Conservation (phyloP, 805 yeast species). For the Suhomyces emberorum region DNA sequence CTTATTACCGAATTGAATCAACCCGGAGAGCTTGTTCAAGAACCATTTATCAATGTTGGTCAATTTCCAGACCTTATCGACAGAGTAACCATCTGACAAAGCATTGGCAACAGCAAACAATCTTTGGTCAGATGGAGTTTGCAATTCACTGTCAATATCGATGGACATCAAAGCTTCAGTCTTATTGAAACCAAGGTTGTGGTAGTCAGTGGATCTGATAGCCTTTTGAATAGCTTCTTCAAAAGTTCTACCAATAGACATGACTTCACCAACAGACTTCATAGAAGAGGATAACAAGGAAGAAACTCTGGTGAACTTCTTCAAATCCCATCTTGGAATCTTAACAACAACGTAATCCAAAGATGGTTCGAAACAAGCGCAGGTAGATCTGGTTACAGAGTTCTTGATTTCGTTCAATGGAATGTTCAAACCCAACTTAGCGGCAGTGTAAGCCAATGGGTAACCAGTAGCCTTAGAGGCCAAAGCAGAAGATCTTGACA, state of each 20-base stretch:
- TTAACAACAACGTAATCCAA: conserved; percentile 94
- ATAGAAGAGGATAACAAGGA: conserved; percentile 84
- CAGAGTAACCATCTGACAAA: conserved; percentile 80
- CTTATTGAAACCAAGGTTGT: conserved; percentile 88
- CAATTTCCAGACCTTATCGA: conserved; percentile 85
- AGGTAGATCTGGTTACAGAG: conserved; percentile 89
- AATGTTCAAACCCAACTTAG: conserved; percentile 89
- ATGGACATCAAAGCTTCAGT: conserved; percentile 84
- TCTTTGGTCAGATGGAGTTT: conserved; percentile 97
- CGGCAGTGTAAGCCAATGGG: conserved; percentile 97
- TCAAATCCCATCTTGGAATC: conserved; percentile 98
- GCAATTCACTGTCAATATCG: conserved; percentile 89
- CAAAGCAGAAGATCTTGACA: conserved; percentile 96
- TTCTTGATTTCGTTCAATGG: conserved; percentile 89
- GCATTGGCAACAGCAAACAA: conserved; percentile 97
- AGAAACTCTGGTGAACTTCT: conserved; percentile 91
- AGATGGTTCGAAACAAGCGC: conserved; percentile 97
- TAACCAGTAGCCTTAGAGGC: conserved; percentile 99
- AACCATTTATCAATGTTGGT: conserved; percentile 97
- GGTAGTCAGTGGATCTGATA: conserved; percentile 92
- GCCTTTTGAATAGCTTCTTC: conserved; percentile 99
- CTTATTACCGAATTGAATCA: conserved; percentile 67
- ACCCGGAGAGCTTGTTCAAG: conserved; percentile 75
- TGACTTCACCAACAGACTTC: conserved; percentile 99
- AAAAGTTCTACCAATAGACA: conserved; percentile 95